Evolutionary conservation across 768 basidiomycete genomes (phyloP), one percentile per base, ranked within the genome.

Genomic region (Tulasnella sp.): DNA sequence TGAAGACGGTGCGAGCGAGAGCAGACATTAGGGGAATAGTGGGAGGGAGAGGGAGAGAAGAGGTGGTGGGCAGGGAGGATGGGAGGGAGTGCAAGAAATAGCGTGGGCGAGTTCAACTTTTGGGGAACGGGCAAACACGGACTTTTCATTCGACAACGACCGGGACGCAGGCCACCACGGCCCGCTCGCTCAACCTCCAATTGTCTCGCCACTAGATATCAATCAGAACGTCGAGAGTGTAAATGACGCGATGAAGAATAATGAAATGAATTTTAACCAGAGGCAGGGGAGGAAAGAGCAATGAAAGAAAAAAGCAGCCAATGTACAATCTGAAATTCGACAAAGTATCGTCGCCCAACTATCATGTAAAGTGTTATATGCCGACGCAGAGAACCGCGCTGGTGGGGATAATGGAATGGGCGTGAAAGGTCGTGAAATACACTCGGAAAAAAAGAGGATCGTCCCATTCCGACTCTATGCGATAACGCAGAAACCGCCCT

Each of bases 401-500:
- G 49, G n/a, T n/a, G 19, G 49, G 11, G 29, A 68, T 25, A 34
- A 39, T 68, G 22, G 6, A 17, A 68, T 68, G 67, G 67, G 25
- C 67, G 38, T 68, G 29, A 68, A 34, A 68, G 67, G 38, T 68
- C 67, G 67, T 68, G 67, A 68, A 68, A 39, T 34, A 34, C 67
- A 34, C 38, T 68, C 67, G 67, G 67, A 39, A 39, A 34, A 25
- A 68, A 68, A 19, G 67, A 39, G 17, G 11, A 9, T 17, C 19
- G 29, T 34, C 34, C 25, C 67, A 12, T 34, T 36, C 58, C 38
- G 39, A 40, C 34, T 83, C 89, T 85, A 93, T 84, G 90, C 92
- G 83, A 94, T 87, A 81, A 94, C 87, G 87, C 93, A 94, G 80
- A 40, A 34, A 8, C 49, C 84, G 80, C 81, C 83, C 68, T 82